phyloP scores from a whole-genome alignment of 2,329 filamentous ascomycete species.

The Aulographum hederae region DNA sequence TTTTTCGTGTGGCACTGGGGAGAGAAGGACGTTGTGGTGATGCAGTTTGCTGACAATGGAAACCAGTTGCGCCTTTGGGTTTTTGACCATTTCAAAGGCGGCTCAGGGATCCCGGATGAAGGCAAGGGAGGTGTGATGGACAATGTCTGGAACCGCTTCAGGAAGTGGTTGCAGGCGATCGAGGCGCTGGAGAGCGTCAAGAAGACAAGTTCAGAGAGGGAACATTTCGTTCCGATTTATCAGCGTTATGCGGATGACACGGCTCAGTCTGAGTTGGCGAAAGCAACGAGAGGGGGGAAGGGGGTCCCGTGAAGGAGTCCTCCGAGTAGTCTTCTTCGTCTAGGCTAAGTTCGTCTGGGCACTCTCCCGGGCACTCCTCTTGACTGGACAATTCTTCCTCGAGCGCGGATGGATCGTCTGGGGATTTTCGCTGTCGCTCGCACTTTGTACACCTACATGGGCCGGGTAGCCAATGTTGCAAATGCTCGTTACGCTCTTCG shows the following conservation, averaged over 20 bases:
- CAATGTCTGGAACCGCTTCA: conserved; percentile 44
- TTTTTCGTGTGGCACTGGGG: no score
- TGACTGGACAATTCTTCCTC: no score
- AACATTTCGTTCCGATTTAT: conserved; percentile 52
- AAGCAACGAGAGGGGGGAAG: conserved; percentile 36
- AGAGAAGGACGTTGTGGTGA: no score
- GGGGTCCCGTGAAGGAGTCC: conserved; percentile 44
- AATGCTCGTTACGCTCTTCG: no score
- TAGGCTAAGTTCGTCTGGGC: no score
- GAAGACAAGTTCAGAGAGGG: conserved; percentile 48
- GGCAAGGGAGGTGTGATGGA: conserved; percentile 35
- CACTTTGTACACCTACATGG: no score
- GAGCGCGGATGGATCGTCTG: no score
- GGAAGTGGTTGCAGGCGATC: conserved; percentile 43
- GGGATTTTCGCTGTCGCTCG: no score
- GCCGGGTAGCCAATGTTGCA: no score
- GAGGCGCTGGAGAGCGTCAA: conserved; percentile 41
- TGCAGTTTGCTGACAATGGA: neutral
- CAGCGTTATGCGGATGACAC: conserved; percentile 27
- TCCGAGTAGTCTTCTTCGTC: no score
- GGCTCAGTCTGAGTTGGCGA: conserved; percentile 28
- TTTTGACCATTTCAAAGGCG: conserved; percentile 56
- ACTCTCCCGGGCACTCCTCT: no score
- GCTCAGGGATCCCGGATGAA: conserved; percentile 28
- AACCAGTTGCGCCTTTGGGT: conserved; percentile 39